Evolutionary conservation across 2,329 filamentous ascomycete genomes (phyloP).

Genomic region (Uncinocarpus reesii): DNA sequence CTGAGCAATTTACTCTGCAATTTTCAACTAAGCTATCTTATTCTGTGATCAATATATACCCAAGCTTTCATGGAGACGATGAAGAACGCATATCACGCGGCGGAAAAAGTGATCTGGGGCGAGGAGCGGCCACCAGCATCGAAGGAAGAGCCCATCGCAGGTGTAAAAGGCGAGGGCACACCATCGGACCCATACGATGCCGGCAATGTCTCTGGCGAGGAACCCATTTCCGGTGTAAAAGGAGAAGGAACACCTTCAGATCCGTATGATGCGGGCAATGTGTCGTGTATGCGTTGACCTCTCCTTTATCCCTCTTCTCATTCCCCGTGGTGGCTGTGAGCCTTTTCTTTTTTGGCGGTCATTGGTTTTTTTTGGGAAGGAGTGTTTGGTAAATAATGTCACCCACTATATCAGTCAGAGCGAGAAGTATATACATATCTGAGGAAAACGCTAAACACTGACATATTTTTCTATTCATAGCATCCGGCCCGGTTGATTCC

Average conservation of each 20-base stretch:
- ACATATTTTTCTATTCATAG: neutral
- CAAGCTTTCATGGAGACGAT: constrained; percentile 50
- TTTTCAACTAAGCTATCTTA: no score
- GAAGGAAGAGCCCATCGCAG: constrained; percentile 59
- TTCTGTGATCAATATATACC: neutral
- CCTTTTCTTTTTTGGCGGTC: neutral
- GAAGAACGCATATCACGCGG: constrained; percentile 42
- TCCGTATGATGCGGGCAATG: constrained; percentile 70
- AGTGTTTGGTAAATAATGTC: neutral
- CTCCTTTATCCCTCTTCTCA: neutral
- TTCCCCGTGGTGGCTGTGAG: neutral
- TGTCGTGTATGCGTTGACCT: constrained; percentile 41
- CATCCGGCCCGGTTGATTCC: neutral
- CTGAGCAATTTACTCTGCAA: no score
- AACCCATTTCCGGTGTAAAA: constrained; percentile 61
- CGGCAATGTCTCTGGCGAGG: constrained; percentile 50
- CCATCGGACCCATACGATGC: constrained; percentile 58
- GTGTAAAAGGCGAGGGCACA: constrained; percentile 37
- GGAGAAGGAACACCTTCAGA: constrained; percentile 59
- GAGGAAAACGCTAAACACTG: neutral
- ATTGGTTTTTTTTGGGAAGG: neutral
- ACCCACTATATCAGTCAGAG: neutral
- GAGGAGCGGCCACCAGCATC: constrained; percentile 23
- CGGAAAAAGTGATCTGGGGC: constrained; percentile 43
- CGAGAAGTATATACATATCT: neutral